Conservation (phyloP, 495 filamentous ascomycete species). For the Filosporella fistucella region DNA sequence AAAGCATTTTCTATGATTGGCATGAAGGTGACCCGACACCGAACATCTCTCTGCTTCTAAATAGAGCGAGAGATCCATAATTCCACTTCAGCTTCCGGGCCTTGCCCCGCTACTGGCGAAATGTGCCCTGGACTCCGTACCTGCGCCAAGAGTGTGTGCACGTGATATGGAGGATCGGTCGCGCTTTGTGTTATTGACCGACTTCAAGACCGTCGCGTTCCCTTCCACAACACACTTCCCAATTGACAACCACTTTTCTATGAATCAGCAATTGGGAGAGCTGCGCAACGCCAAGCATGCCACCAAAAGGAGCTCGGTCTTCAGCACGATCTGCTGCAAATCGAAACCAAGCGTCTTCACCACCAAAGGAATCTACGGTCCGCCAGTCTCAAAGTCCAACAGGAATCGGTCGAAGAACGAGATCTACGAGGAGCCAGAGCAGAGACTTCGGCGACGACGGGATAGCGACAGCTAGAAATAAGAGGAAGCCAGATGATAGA, state of each 20-base stretch:
- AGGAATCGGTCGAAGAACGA: conserved; percentile 13
- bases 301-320: conserved; percentile 19
- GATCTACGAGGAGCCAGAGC: conserved; percentile 35
- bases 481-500: conserved; percentile 14
- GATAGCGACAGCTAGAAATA: conserved; percentile 6
- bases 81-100: too few relatives aligned
- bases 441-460: conserved; percentile 27
- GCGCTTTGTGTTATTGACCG: not conserved
- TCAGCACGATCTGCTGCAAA: conserved; percentile 23
- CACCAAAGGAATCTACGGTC: conserved; percentile 15
- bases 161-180: too few relatives aligned
- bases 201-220: not conserved
- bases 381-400: conserved; percentile 17
- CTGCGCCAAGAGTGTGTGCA: too few relatives aligned
- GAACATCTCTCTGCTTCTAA: too few relatives aligned
- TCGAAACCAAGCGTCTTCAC: conserved; percentile 27
- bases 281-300: too few relatives aligned
- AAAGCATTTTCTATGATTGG: too few relatives aligned
- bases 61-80: too few relatives aligned
- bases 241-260: not conserved
- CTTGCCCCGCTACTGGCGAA: too few relatives aligned
- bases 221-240: not conserved
- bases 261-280: too few relatives aligned
- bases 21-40: too few relatives aligned
- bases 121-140: too few relatives aligned